Conservation (phyloP, 2,329 filamentous ascomycete species). For the Exophiala sp. region DNA sequence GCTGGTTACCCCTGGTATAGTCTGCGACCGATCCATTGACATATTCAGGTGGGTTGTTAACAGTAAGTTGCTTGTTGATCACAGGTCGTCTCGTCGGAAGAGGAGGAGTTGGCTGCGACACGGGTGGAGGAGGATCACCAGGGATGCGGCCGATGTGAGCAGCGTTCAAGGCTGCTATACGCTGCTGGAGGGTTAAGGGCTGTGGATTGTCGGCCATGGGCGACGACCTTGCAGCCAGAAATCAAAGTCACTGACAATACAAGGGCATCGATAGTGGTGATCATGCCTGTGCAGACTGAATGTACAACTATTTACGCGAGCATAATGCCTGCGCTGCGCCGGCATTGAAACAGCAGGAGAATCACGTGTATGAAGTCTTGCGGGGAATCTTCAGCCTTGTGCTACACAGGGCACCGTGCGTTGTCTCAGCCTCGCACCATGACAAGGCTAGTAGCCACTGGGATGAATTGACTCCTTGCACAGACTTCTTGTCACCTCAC, state of each 20-base stretch:
- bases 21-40: conserved; percentile 33
- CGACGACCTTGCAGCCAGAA: conserved; percentile 10
- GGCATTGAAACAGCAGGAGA: neutral
- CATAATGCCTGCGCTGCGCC: neutral
- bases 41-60: conserved; percentile 35
- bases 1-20: conserved; percentile 30
- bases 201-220: conserved; percentile 40
- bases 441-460: neutral
- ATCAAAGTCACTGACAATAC: neutral
- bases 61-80: conserved; percentile 30
- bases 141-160: conserved; percentile 37
- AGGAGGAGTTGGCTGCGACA: conserved; percentile 22
- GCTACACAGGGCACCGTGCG: neutral
- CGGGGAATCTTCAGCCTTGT: neutral
- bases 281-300: neutral
- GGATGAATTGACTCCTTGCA: no score
- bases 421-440: neutral
- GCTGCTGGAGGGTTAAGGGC: conserved; percentile 41
- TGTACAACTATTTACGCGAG: neutral
- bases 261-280: conserved; percentile 2
- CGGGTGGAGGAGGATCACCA: conserved; percentile 30
- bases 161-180: conserved; percentile 43
- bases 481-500: no score
- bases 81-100: conserved; percentile 31
- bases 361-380: no score